Evolutionary conservation across 768 basidiomycete genomes (phyloP).

Genomic region (Albatrellus ellisii): DNA sequence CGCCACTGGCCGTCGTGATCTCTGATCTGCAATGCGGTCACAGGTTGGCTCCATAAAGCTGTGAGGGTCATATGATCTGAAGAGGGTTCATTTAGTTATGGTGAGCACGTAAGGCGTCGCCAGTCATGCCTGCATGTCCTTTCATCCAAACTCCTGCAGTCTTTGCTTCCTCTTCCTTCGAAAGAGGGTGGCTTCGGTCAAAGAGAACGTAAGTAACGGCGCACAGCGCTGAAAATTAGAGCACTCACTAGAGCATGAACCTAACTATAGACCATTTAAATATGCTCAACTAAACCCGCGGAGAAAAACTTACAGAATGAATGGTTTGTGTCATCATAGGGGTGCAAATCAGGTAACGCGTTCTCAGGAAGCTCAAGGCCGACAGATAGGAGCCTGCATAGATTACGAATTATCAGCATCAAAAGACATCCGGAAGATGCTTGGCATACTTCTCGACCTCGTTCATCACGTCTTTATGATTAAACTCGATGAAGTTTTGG

Average conservation of each 20-base stretch:
- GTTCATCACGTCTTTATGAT: constrained; percentile 38
- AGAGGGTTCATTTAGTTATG: neutral
- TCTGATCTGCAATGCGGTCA: constrained; percentile 24
- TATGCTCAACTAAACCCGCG: neutral
- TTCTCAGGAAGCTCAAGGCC: constrained; percentile 45
- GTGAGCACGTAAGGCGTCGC: neutral
- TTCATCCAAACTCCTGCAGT: constrained; percentile 24
- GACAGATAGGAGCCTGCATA: constrained; percentile 31
- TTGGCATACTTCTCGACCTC: constrained; percentile 12
- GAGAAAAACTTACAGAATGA: constrained; percentile 9
- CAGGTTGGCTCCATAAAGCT: constrained; percentile 26
- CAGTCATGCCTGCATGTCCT: constrained; percentile 23
- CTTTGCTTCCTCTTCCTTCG: constrained; percentile 20
- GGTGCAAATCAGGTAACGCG: constrained; percentile 33
- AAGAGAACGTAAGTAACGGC: neutral
- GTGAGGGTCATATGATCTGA: constrained; percentile 23
- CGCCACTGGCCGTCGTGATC: constrained; percentile 24
- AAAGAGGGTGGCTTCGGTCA: constrained; percentile 19
- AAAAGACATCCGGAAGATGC: constrained; percentile 28
- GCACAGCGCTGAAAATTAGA: neutral
- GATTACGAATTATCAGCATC: neutral
- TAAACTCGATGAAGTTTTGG: constrained; percentile 33
- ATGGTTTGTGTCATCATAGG: constrained; percentile 21
- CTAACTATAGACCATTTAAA: constrained; percentile 26
- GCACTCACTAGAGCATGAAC: constrained; percentile 52